These are phyloP conservation scores for Lecanoromycetidae sp. DNA, from an alignment of 2,329 filamentous ascomycete species.

Conservation along the genomic window DNA sequence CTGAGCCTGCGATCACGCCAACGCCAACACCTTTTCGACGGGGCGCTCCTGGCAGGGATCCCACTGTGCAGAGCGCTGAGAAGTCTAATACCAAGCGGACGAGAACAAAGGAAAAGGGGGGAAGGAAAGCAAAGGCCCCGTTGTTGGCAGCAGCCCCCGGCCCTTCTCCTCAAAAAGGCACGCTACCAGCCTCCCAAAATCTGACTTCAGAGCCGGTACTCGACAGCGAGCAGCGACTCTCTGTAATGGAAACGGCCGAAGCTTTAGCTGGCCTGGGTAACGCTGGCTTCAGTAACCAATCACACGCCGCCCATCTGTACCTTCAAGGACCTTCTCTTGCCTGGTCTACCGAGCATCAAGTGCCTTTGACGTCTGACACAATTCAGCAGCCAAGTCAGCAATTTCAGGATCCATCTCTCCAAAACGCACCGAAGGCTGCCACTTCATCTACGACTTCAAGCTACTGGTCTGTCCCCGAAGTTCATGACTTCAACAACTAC, in stretches of 20 bases:
- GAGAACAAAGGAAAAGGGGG: slow-evolving; percentile 15
- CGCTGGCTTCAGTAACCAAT: too few relatives aligned
- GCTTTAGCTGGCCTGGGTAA: slow-evolving; percentile 16
- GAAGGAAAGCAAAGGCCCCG: slow-evolving; percentile 14
- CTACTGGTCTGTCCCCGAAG: slow-evolving; percentile 42
- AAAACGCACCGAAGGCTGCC: slow-evolving; percentile 21
- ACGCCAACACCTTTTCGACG: slow-evolving; percentile 28
- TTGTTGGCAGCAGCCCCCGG: slow-evolving; percentile 18
- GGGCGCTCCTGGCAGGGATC: slow-evolving; percentile 23
- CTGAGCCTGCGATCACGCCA: slow-evolving; percentile 25
- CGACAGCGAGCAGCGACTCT: slow-evolving; percentile 16
- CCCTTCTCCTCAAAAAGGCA: slow-evolving; percentile 18
- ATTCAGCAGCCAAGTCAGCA: slow-evolving; percentile 10
- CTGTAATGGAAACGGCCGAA: slow-evolving; percentile 18
- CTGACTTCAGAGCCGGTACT: slow-evolving; percentile 14
- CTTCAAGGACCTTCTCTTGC: slow-evolving; percentile 17
- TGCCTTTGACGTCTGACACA: background rate
- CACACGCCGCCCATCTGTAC: background rate
- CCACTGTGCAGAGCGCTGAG: slow-evolving; percentile 14
- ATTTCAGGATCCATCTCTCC: slow-evolving; percentile 7
- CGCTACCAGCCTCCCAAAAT: slow-evolving; percentile 6
- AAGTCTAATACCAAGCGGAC: slow-evolving; percentile 8
- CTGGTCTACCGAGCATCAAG: slow-evolving; percentile 26
- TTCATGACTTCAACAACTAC: slow-evolving; percentile 35
- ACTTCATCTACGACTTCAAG: slow-evolving; percentile 35